Evolutionary conservation across 257 asterid species (phyloP).

Genomic region (Solanum bulbocastanum): DNA sequence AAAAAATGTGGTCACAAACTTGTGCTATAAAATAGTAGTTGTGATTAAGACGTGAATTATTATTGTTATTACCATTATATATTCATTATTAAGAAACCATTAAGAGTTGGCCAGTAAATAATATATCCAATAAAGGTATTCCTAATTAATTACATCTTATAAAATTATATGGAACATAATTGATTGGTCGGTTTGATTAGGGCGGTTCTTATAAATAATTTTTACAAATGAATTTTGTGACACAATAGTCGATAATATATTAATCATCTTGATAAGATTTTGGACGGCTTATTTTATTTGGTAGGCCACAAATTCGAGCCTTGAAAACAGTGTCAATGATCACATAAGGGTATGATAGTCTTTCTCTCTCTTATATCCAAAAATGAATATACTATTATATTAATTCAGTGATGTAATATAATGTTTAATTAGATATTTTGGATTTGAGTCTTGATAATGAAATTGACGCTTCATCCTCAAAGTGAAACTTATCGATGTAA

Average conservation of each 20-base stretch:
- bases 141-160: background rate
- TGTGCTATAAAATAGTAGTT: background rate
- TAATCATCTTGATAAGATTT: background rate
- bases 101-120: background rate
- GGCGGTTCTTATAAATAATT: background rate
- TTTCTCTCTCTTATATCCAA: background rate
- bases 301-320: background rate
- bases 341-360: background rate
- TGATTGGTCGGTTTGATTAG: background rate
- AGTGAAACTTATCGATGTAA: background rate
- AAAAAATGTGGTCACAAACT: background rate
- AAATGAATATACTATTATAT: background rate
- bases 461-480: background rate
- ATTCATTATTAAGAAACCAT: background rate
- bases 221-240: background rate
- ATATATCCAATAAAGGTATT: background rate
- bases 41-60: background rate
- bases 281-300: background rate
- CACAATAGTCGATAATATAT: background rate
- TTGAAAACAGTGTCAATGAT: background rate
- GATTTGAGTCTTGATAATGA: too few species aligned
- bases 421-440: background rate
- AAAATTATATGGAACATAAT: background rate
- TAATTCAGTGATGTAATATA: background rate
- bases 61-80: too few species aligned